Conservation (phyloP, 306 rosid genomes). For the Medicago ruthenica region DNA sequence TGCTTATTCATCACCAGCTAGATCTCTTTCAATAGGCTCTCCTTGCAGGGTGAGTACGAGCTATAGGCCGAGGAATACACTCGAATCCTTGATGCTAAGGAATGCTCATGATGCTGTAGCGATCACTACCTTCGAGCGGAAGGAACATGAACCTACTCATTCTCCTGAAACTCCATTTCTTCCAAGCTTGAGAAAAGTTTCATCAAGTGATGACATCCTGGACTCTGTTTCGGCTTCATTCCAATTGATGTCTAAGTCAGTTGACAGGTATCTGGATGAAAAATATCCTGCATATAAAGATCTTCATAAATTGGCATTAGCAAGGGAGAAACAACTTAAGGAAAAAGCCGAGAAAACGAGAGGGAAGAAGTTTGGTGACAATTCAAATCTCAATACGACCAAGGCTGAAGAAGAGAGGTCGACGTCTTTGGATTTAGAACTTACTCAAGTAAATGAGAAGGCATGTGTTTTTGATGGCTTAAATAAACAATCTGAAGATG, state of each 20-base stretch:
- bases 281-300: constrained; percentile 92
- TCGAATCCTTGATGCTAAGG: constrained; percentile 80
- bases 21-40: constrained; percentile 71
- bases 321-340: constrained; percentile 82
- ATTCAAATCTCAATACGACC: constrained; percentile 49
- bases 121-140: constrained; percentile 76
- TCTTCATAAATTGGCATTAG: constrained; percentile 87
- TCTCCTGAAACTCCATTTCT: constrained; percentile 70
- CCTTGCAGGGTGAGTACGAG: constrained; percentile 73
- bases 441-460: constrained; percentile 71
- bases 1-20: constrained; percentile 65
- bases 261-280: constrained; percentile 77
- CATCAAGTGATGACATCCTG: constrained; percentile 65
- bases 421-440: constrained; percentile 69
- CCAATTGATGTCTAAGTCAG: constrained; percentile 94
- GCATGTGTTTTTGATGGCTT: background rate
- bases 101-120: constrained; percentile 77
- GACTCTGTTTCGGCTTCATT: constrained; percentile 79
- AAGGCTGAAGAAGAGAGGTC: constrained; percentile 58
- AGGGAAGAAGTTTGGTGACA: constrained; percentile 70
- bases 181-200: constrained; percentile 55
- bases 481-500: constrained; percentile 54
- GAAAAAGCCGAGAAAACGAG: constrained; percentile 89
- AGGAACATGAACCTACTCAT: constrained; percentile 59
- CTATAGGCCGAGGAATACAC: constrained; percentile 68